A percentile compares a stretch with the other conserved stretches of the same genome.
Evolutionary conservation across 768 basidiomycete genomes (phyloP).

Genomic region (Porphyrellus cyaneotinctus): DNA sequence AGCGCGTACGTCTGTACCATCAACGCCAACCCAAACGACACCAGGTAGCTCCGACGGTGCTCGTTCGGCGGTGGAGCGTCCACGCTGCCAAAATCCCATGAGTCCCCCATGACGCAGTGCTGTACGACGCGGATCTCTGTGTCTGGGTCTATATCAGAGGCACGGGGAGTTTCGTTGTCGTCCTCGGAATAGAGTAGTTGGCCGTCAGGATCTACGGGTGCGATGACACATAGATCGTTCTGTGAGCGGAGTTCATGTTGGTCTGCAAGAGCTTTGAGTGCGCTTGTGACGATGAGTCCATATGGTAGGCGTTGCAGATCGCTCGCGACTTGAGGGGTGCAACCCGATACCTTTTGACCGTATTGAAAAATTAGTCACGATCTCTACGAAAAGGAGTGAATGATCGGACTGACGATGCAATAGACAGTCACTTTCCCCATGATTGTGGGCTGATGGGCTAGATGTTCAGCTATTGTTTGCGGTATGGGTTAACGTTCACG

Average conservation of each 20-base stretch:
- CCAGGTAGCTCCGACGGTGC: not conserved
- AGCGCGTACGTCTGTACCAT: slow-evolving; percentile 1
- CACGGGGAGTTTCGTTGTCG: no score
- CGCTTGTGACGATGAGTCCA: not conserved
- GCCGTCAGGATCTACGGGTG: not conserved
- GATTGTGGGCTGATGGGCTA: not conserved
- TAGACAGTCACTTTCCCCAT: not conserved
- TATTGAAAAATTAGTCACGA: not conserved
- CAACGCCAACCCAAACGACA: not conserved
- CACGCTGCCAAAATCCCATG: not conserved
- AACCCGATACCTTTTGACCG: not conserved
- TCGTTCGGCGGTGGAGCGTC: not conserved
- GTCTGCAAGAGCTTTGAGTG: not conserved
- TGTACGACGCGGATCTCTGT: not conserved
- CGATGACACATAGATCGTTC: not conserved
- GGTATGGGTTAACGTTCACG: no score
- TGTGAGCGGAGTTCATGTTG: not conserved
- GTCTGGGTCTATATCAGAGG: no score
- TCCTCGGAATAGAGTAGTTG: not conserved
- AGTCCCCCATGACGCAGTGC: not conserved
- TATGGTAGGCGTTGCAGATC: not conserved
- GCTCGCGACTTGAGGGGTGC: not conserved
- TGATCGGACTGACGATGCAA: not conserved
- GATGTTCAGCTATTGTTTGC: no score
- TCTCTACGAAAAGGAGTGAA: not conserved